phyloP scores from a whole-genome alignment of 371 early-diverging fungal species.

The Mucor piriformis region DNA sequence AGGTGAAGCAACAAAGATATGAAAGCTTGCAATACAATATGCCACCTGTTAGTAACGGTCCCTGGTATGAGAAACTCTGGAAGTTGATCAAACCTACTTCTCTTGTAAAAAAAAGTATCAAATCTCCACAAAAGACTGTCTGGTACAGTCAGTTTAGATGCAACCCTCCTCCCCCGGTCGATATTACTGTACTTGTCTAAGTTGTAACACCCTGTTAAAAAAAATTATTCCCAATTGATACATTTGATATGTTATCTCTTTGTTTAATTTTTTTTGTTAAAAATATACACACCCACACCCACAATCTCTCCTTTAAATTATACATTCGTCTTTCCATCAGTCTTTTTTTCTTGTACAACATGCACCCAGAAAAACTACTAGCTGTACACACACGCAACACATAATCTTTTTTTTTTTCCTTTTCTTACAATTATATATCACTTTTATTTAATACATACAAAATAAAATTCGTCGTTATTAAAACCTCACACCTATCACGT shows the following conservation, averaged over 20 bases:
- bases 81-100: constrained; percentile 18
- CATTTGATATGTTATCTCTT: neutral
- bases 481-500: too few relatives aligned
- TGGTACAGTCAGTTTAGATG: constrained; percentile 32
- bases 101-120: neutral
- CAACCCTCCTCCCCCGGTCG: constrained; percentile 24
- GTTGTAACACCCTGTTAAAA: neutral
- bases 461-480: too few relatives aligned
- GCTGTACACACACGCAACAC: too few relatives aligned
- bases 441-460: too few relatives aligned
- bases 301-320: neutral
- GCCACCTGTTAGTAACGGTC: neutral
- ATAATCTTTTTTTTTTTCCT: neutral
- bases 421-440: neutral
- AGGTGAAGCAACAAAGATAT: neutral
- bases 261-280: neutral
- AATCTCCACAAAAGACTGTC: constrained; percentile 18
- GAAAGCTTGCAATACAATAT: neutral
- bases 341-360: neutral
- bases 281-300: neutral
- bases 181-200: constrained; percentile 5
- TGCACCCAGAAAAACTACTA: neutral
- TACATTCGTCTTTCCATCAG: neutral
- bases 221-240: neutral
- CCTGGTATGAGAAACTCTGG: constrained; percentile 26